phyloP scores from a whole-genome alignment of 208 protist species.

The Phytomonas sp. region DNA sequence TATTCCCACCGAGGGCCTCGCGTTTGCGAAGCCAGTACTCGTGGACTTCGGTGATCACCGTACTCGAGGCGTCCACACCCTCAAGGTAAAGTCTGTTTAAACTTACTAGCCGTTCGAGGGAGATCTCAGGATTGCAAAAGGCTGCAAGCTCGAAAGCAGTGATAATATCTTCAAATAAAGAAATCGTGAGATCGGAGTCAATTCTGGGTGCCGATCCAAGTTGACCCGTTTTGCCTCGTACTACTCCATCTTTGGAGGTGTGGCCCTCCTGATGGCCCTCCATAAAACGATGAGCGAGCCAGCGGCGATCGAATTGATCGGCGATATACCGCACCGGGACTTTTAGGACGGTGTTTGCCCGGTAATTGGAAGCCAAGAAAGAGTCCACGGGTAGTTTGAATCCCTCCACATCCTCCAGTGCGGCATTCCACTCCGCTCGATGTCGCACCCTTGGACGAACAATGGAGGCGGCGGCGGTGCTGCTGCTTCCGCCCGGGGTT shows the following conservation, averaged over 20 bases:
- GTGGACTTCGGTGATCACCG: conserved; percentile 43
- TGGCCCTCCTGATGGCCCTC: conserved; percentile 15
- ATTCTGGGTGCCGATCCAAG: conserved; percentile 15
- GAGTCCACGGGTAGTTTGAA: conserved; percentile 24
- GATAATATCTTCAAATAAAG: conserved; percentile 51
- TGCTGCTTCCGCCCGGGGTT: conserved; percentile 13
- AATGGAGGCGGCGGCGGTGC: conserved; percentile 43
- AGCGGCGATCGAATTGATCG: conserved; percentile 51
- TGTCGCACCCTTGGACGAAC: conserved; percentile 35
- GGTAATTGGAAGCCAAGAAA: conserved; percentile 16
- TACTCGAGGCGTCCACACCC: conserved; percentile 12
- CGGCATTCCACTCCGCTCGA: conserved; percentile 37
- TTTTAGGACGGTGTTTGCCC: conserved; percentile 5
- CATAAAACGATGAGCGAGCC: conserved; percentile 31
- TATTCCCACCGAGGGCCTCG: conserved; percentile 28
- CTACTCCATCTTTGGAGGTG: conserved; percentile 11
- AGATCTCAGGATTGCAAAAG: conserved; percentile 31
- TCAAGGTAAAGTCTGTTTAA: conserved; percentile 12
- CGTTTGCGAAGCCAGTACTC: conserved; percentile 70
- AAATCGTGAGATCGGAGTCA: conserved; percentile 11
- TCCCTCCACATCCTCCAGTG: conserved; percentile 22
- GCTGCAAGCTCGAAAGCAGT: conserved; percentile 51
- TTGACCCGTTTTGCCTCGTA: conserved; percentile 40
- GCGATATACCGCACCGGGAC: conserved; percentile 49
- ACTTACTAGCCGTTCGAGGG: conserved; percentile 29